Base-by-base conservation (phyloP, 306 rosid species). In the Acacia crassicarpa region DNA sequence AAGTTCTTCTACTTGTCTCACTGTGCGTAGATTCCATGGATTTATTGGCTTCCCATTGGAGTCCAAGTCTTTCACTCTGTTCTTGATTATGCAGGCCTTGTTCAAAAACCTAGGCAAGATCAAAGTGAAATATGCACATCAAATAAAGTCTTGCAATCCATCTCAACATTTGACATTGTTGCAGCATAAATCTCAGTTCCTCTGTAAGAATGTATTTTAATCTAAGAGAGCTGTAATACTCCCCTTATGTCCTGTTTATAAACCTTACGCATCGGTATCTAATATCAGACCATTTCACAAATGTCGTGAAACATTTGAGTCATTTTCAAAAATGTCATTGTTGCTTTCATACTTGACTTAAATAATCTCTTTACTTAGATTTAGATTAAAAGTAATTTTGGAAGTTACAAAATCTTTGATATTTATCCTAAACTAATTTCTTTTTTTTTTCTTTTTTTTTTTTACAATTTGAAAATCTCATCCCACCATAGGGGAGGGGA, bases 1-100 rank as follows among this genome's bases (percentile, higher is more conserved):
- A 3, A 95, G 82, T 76, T 93, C 95, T 82, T 95, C 97, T 54
- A 95, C 97, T 89, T 92, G 90, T 75, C 88, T 89, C 14, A 92
- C 87, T 25, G 98, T 93, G 81, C 95, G 86, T 68, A 90, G 14
- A 27, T 86, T 87, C 95, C 93, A 89, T 46, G 90, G 92, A 1
- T 90, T 89, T 59, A 19, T 71, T n/a, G 95, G 82, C 72, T 72
- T 38, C 14, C 91, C 99, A 43, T 80, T 54, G 11, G 86, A 46
- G 80, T 84, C 90, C 44, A 91, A 4, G 59, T 91, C 94, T 66
- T 79, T 88, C 56, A 62, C 84, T 54, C 23, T 85, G 79, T 74
- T 89, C 78, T 82, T 84, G 22, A 91, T 81, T 9, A 89, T 83
- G 90, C 97, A 93, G 16, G 95, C 99, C 85, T 89, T 95, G 90